phyloP scores from a whole-genome alignment of 2,329 filamentous ascomycete genomes.

The Alternaria consortialis region DNA sequence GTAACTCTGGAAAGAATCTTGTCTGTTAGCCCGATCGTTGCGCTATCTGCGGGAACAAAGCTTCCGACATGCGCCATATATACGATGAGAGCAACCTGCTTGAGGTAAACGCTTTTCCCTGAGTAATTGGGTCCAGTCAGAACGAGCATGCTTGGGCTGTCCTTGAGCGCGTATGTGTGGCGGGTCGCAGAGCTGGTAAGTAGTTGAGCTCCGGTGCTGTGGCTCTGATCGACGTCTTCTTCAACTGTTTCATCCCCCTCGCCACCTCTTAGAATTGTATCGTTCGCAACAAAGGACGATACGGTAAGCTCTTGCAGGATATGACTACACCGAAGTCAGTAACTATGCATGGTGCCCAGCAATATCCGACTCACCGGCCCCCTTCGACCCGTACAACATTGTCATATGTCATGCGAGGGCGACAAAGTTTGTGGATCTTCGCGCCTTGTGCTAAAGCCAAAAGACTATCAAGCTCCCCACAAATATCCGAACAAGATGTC shows the following conservation, averaged over 20 bases:
- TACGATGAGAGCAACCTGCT: conserved; percentile 88
- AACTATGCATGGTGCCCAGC: rapidly evolving
- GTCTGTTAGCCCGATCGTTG: conserved; percentile 86
- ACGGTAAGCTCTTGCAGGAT: conserved; percentile 86
- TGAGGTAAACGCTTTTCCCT: conserved; percentile 95
- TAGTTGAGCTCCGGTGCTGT: not conserved
- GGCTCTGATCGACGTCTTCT: not conserved
- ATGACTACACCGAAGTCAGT: conserved; percentile 61
- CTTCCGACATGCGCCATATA: conserved; percentile 91
- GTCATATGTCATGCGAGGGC: conserved; percentile 73
- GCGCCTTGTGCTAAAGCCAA: conserved; percentile 83
- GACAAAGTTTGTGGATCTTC: conserved; percentile 73
- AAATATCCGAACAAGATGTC: conserved; percentile 75
- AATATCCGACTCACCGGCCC: conserved; percentile 66
- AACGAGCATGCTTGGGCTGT: conserved; percentile 73
- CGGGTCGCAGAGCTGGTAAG: conserved; percentile 12
- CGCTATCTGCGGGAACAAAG: conserved; percentile 82
- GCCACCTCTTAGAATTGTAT: conserved; percentile 75
- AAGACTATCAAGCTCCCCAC: conserved; percentile 86
- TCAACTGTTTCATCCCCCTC: conserved; percentile 21
- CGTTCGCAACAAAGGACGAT: conserved; percentile 82
- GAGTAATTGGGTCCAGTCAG: conserved; percentile 96
- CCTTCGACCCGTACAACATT: conserved; percentile 77
- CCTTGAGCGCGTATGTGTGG: conserved; percentile 14
- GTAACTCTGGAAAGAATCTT: conserved; percentile 89